Conservation (phyloP, 2,329 filamentous ascomycete species). For the Fusarium sp. region DNA sequence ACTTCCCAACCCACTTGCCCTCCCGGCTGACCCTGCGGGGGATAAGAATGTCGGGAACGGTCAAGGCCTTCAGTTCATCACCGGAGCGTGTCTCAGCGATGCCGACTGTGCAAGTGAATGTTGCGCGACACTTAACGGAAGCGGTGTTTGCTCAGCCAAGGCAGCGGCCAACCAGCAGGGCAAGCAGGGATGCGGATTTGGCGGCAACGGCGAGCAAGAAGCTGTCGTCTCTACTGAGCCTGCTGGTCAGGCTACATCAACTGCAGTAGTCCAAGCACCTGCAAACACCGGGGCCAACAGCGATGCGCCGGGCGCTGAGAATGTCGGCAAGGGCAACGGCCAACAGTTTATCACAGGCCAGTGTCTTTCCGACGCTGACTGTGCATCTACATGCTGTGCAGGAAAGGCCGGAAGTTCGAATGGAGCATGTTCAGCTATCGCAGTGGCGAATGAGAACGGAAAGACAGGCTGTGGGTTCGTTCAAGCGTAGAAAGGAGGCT, state of each 20-base stretch:
- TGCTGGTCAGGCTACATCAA: background rate
- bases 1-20: slow-evolving; percentile 20
- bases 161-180: slow-evolving; percentile 42
- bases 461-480: slow-evolving; percentile 49
- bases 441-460: slow-evolving; percentile 18
- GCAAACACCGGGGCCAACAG: slow-evolving; percentile 1
- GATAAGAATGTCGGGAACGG: slow-evolving; percentile 32
- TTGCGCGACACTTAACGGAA: slow-evolving; percentile 40
- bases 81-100: slow-evolving; percentile 27
- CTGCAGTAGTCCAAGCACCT: background rate
- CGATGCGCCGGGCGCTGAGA: slow-evolving; percentile 27
- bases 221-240: background rate
- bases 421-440: slow-evolving; percentile 18
- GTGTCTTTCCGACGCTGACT: slow-evolving; percentile 39
- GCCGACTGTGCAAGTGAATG: slow-evolving; percentile 44
- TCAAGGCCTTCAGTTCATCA: slow-evolving; percentile 29
- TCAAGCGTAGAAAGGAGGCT: slow-evolving; percentile 35
- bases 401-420: slow-evolving; percentile 13
- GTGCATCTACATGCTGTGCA: slow-evolving; percentile 41
- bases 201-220: background rate
- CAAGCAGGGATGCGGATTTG: slow-evolving; percentile 48
- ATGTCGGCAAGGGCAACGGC: slow-evolving; percentile 36
- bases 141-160: slow-evolving; percentile 44
- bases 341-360: slow-evolving; percentile 43
- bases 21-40: slow-evolving; percentile 22